phyloP scores from a whole-genome alignment of 129 eudicot species.

The Kitagawia praeruptora region DNA sequence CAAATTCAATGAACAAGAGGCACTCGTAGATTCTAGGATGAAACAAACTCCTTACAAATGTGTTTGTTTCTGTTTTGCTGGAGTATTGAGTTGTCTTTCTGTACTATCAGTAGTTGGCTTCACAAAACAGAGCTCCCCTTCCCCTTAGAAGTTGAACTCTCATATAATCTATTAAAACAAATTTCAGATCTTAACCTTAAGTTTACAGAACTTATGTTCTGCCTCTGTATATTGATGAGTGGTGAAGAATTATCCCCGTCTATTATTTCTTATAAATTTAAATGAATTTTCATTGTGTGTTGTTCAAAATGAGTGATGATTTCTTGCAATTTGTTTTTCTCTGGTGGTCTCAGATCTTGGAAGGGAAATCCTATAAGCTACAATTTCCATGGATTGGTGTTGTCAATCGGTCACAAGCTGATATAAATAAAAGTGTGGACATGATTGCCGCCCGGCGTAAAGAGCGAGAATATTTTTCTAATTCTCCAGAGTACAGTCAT shows the following conservation, averaged over 20 bases:
- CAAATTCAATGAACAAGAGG: background rate
- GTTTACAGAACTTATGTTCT: background rate
- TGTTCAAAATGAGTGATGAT: background rate
- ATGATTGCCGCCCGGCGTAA: constrained; percentile 85
- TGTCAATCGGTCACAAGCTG: constrained; percentile 91
- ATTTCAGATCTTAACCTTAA: background rate
- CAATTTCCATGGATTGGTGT: constrained; percentile 98
- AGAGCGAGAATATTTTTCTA: constrained; percentile 61
- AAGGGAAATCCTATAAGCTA: constrained; percentile 80
- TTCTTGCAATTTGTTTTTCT: constrained; percentile 4
- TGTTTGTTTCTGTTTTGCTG: background rate
- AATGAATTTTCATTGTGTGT: background rate
- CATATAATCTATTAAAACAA: background rate
- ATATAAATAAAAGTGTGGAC: constrained; percentile 71
- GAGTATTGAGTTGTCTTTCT: background rate
- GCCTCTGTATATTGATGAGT: background rate
- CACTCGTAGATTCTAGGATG: background rate
- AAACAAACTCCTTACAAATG: background rate
- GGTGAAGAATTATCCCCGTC: background rate
- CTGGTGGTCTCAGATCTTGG: constrained; percentile 52
- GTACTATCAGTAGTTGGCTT: background rate
- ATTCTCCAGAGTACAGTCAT: constrained; percentile 18
- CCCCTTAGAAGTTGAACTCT: background rate
- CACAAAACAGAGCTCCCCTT: background rate
- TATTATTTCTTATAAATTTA: background rate